These are phyloP conservation scores for Umbelopsis vinacea DNA, from an alignment of 192 early-diverging fungal genomes.

Conservation along the genomic window DNA sequence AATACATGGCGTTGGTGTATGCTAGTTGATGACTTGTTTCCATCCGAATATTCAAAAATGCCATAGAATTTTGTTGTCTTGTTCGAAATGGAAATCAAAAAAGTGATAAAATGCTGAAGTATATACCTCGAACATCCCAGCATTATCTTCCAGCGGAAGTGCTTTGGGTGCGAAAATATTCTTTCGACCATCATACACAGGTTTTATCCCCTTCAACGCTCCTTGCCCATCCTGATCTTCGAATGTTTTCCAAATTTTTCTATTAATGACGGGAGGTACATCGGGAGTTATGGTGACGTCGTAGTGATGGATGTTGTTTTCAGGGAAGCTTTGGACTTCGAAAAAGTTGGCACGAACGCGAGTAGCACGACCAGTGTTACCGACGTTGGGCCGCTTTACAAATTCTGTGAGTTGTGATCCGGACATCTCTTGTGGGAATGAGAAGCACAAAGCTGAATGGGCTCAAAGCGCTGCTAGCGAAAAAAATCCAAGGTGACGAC, in stretches of 20 bases:
- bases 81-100: not conserved
- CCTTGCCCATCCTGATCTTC: slow-evolving; percentile 52
- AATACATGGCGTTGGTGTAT: too few relatives aligned
- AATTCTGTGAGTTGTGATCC: slow-evolving; percentile 47
- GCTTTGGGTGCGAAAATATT: slow-evolving; percentile 70
- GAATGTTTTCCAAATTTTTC: slow-evolving; percentile 72
- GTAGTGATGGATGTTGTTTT: slow-evolving; percentile 83
- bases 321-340: slow-evolving; percentile 67
- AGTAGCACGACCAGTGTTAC: slow-evolving; percentile 47
- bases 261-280: slow-evolving; percentile 77
- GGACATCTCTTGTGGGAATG: not conserved
- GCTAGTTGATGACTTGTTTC: too few relatives aligned
- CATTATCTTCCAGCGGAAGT: slow-evolving; percentile 60
- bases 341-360: slow-evolving; percentile 77
- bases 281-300: slow-evolving; percentile 81
- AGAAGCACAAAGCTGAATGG: not conserved
- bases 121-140: slow-evolving; percentile 59
- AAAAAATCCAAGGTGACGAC: too few relatives aligned
- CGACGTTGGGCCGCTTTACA: slow-evolving; percentile 48
- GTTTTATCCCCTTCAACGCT: slow-evolving; percentile 61
- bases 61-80: not conserved
- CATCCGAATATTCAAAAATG: too few relatives aligned
- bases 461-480: too few relatives aligned
- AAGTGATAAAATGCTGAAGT: not conserved
- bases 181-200: slow-evolving; percentile 86